phyloP scores from a whole-genome alignment of 371 early-diverging fungal genomes.

The Syncephalastrum sp. region DNA sequence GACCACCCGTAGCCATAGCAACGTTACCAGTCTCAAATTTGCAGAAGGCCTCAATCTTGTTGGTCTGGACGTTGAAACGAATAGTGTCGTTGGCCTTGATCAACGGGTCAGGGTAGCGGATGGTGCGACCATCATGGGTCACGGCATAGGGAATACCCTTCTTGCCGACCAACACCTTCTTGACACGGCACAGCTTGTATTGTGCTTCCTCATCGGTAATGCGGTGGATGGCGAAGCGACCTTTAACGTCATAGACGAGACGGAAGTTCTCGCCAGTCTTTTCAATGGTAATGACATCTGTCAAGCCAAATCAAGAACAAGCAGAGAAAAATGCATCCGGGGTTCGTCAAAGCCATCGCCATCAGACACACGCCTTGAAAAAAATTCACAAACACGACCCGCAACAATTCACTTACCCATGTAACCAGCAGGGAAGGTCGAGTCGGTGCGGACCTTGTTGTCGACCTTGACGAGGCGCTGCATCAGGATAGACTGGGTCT shows the following conservation, averaged over 20 bases:
- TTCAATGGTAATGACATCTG: conserved; percentile 96
- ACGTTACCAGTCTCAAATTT: conserved; percentile 97
- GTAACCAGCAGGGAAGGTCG: conserved; percentile 99
- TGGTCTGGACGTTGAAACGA: conserved; percentile 93
- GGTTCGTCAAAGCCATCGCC: conserved; percentile 53
- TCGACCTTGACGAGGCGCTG: conserved; percentile 99
- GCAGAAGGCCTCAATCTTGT: conserved; percentile 93
- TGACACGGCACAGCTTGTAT: conserved; percentile 99
- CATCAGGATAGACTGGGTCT: conserved; percentile 96
- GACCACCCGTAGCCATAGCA: conserved; percentile 97
- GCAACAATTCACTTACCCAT: conserved; percentile 51
- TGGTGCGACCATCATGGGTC: conserved; percentile 99
- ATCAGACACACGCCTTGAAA: conserved; percentile 22
- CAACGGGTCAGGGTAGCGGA: conserved; percentile 99
- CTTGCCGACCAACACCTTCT: conserved; percentile 87
- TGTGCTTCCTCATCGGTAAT: conserved; percentile 98
- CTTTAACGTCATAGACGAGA: conserved; percentile 98
- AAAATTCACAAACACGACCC: background rate
- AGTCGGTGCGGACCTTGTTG: conserved; percentile 98
- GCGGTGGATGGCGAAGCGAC: conserved; percentile 99
- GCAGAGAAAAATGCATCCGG: conserved; percentile 41
- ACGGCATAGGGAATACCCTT: conserved; percentile 96
- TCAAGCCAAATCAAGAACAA: conserved; percentile 21
- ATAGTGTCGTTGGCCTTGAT: conserved; percentile 99
- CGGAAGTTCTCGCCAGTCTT: conserved; percentile 99